Conservation (phyloP, 495 filamentous ascomycete species). For the Aspergillus panamensis region DNA sequence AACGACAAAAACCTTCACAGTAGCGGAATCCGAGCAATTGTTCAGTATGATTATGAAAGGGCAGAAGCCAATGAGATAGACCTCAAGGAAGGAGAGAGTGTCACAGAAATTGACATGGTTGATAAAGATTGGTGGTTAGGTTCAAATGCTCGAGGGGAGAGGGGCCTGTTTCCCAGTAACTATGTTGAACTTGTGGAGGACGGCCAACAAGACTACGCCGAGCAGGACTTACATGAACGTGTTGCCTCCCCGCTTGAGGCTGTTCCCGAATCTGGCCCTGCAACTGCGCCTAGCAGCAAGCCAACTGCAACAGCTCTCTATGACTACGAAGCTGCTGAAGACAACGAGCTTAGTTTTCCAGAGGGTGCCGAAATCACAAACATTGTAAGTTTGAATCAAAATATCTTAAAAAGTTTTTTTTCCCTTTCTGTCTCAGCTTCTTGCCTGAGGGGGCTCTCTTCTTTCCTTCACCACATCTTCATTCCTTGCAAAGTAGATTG, state of each 20-base stretch:
- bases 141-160: constrained; percentile 72
- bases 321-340: constrained; percentile 96
- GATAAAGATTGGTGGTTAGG: constrained; percentile 98
- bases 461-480: neutral
- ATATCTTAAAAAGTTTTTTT: neutral
- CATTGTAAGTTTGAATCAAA: constrained; percentile 48
- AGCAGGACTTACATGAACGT: constrained; percentile 27
- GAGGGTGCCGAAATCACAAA: constrained; percentile 74
- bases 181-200: constrained; percentile 83
- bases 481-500: neutral
- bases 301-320: constrained; percentile 80
- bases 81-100: constrained; percentile 81
- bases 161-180: constrained; percentile 91
- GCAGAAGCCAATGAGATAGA: constrained; percentile 96
- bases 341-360: constrained; percentile 93
- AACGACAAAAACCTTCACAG: constrained; percentile 26
- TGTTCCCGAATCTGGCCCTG: constrained; percentile 22
- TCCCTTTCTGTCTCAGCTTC: neutral
- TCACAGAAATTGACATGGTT: constrained; percentile 97
- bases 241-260: constrained; percentile 29
- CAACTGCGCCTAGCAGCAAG: constrained; percentile 31
- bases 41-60: constrained; percentile 95
- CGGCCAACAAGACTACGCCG: constrained; percentile 33
- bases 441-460: neutral
- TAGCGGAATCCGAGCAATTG: constrained; percentile 64